phyloP scores from a whole-genome alignment of 208 protist genomes.

The Trypanosoma scelopori region DNA sequence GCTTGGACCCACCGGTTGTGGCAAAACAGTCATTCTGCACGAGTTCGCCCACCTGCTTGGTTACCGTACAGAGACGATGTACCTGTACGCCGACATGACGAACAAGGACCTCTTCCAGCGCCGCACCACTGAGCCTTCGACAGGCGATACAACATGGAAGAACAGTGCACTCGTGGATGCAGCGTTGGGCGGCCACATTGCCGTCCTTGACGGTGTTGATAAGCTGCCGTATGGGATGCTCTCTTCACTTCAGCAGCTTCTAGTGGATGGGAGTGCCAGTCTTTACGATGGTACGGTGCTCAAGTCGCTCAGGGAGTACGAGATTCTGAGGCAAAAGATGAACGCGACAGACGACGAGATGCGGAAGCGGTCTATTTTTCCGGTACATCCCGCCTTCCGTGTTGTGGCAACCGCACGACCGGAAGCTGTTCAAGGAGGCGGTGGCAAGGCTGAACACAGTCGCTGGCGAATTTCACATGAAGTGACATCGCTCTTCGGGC shows the following conservation, averaged over 20 bases:
- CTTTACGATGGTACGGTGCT: slow-evolving; percentile 89
- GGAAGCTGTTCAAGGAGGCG: slow-evolving; percentile 14
- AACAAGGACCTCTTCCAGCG: slow-evolving; percentile 94
- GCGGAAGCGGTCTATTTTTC: slow-evolving; percentile 52
- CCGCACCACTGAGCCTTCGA: slow-evolving; percentile 73
- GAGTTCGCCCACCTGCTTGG: slow-evolving; percentile 74
- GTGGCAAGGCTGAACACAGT: slow-evolving; percentile 17
- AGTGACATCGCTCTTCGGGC: slow-evolving; percentile 87
- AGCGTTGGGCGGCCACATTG: slow-evolving; percentile 78
- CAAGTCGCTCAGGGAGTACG: slow-evolving; percentile 58
- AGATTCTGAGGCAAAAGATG: slow-evolving; percentile 55
- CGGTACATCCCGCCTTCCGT: slow-evolving; percentile 91
- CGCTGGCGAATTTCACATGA: slow-evolving; percentile 79
- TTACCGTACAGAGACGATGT: slow-evolving; percentile 71
- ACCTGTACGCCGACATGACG: slow-evolving; percentile 94
- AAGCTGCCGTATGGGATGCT: slow-evolving; percentile 79
- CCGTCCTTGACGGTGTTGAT: slow-evolving; percentile 93
- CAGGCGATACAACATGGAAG: slow-evolving; percentile 91
- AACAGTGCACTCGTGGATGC: slow-evolving; percentile 83
- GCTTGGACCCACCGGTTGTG: slow-evolving; percentile 84
- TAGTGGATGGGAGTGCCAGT: slow-evolving; percentile 73
- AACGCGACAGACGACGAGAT: slow-evolving; percentile 48
- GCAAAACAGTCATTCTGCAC: slow-evolving; percentile 85
- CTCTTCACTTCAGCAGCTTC: slow-evolving; percentile 73
- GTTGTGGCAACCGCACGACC: slow-evolving; percentile 81